A percentile compares a stretch with the other conserved stretches of the same genome.
phyloP scores from a whole-genome alignment of 768 basidiomycete species.

The Auriculariales sp. region DNA sequence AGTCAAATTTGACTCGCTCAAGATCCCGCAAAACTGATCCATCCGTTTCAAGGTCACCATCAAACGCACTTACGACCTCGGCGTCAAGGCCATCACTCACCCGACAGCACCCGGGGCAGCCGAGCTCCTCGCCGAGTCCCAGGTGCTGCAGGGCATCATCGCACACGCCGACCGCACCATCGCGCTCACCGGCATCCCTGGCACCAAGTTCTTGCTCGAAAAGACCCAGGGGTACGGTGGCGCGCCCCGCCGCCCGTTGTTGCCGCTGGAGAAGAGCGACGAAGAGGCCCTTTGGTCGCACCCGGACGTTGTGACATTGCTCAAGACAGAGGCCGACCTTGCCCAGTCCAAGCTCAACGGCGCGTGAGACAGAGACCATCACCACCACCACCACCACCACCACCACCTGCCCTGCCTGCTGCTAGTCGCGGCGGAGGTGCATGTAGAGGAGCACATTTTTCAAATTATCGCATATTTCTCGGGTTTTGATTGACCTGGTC shows the following conservation, averaged over 20 bases:
- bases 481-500: too few species aligned
- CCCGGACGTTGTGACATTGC: constrained; percentile 51
- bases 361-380: too few species aligned
- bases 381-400: too few species aligned
- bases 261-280: constrained; percentile 39
- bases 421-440: too few species aligned
- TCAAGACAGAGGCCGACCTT: constrained; percentile 33
- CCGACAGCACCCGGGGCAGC: constrained; percentile 15
- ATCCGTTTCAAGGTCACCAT: constrained; percentile 34
- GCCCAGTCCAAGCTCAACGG: not conserved
- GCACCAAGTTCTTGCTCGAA: constrained; percentile 70
- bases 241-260: constrained; percentile 60
- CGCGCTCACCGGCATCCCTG: constrained; percentile 58
- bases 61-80: constrained; percentile 45
- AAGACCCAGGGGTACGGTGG: constrained; percentile 74
- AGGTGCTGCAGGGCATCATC: constrained; percentile 63
- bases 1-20: constrained; percentile 8
- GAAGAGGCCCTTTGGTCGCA: constrained; percentile 59
- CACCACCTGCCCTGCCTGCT: too few species aligned
- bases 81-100: constrained; percentile 39
- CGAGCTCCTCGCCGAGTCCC: constrained; percentile 49
- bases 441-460: too few species aligned
- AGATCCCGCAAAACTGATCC: not conserved
- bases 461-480: too few species aligned
- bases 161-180: constrained; percentile 73